These are phyloP conservation scores for Withania somnifera DNA, from an alignment of 305 asterid species.

Conservation along the genomic window DNA sequence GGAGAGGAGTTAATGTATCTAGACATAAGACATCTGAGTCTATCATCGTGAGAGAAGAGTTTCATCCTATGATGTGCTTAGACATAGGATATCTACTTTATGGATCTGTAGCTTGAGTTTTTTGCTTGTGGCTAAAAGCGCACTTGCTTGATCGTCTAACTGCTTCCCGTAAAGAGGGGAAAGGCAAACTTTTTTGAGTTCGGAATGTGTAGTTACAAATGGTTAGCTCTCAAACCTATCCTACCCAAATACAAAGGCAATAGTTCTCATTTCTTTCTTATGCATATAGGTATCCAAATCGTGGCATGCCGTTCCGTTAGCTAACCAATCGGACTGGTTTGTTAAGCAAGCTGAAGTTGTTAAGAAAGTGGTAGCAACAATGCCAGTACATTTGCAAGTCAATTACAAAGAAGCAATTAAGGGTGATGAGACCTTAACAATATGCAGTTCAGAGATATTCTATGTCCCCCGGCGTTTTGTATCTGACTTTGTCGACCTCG, in stretches of 20 bases:
- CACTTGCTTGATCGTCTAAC: background rate
- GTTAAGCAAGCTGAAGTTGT: constrained; percentile 69
- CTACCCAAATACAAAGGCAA: background rate
- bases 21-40: background rate
- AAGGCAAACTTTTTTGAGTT: background rate
- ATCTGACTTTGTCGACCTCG: constrained; percentile 70
- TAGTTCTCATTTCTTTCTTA: constrained; percentile 1
- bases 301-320: constrained; percentile 52
- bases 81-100: background rate
- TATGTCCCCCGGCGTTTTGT: constrained; percentile 68
- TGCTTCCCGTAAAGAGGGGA: background rate
- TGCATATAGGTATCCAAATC: constrained; percentile 61
- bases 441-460: constrained; percentile 89
- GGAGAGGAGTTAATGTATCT: background rate
- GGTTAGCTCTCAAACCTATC: background rate
- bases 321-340: constrained; percentile 70
- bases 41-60: background rate
- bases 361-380: constrained; percentile 63
- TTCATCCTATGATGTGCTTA: background rate
- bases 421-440: constrained; percentile 33
- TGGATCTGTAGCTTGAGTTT: background rate
- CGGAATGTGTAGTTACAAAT: background rate
- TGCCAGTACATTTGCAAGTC: constrained; percentile 96
- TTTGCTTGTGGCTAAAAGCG: no score
- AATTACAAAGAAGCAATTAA: constrained; percentile 56